Evolutionary conservation across 2,329 filamentous ascomycete species (phyloP).

Genomic region (Ophiosphaerella herpotricha): DNA sequence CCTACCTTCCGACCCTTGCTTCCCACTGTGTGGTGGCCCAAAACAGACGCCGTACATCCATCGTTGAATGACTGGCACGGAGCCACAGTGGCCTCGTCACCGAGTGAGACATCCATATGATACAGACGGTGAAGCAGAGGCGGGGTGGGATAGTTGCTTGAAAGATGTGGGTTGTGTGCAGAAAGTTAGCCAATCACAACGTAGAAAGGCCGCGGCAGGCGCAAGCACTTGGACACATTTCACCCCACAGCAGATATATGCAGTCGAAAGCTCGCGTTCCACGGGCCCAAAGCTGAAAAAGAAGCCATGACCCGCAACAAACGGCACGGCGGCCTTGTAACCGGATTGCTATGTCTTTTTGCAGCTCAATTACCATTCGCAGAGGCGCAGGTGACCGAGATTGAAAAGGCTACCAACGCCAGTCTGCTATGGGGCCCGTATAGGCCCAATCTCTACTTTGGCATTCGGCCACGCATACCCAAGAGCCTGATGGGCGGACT

Average conservation of each 20-base stretch:
- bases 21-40: too few relatives aligned
- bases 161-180: too few relatives aligned
- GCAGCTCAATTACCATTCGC: constrained; percentile 29
- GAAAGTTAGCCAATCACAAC: constrained; percentile 19
- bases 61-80: too few relatives aligned
- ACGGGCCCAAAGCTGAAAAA: too few relatives aligned
- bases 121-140: too few relatives aligned
- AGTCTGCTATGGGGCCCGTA: constrained; percentile 96
- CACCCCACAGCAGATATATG: constrained; percentile 15
- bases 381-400: constrained; percentile 41
- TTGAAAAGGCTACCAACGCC: constrained; percentile 67
- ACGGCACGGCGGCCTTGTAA: constrained; percentile 23
- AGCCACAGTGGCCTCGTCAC: too few relatives aligned
- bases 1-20: too few relatives aligned
- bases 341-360: constrained; percentile 26
- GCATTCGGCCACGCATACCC: constrained; percentile 78
- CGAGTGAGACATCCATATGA: too few relatives aligned
- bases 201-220: constrained; percentile 13
- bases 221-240: constrained; percentile 5
- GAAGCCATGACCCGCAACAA: constrained; percentile 32
- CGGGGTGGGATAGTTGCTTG: too few relatives aligned
- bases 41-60: too few relatives aligned
- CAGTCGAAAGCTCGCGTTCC: constrained; percentile 7
- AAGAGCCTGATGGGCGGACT: constrained; percentile 81
- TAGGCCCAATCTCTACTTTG: constrained; percentile 92